Evolutionary conservation across 495 filamentous ascomycete genomes (phyloP), one percentile per base, ranked within the genome.

Genomic region (Beverwykella pulmonaria): DNA sequence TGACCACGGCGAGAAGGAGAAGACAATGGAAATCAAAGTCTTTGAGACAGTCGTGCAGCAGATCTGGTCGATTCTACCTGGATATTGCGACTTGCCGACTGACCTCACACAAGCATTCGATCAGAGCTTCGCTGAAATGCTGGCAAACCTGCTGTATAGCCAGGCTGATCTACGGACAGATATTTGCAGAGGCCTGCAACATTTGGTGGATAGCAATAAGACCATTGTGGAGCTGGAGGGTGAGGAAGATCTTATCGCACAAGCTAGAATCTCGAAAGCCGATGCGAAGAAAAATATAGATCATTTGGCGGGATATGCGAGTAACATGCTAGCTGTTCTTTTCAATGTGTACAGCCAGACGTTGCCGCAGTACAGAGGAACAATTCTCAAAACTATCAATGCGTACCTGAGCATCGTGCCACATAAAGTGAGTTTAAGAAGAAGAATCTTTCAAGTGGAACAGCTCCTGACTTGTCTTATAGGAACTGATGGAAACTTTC

Each of bases 301-400:
- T 23, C 88, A 96, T 75, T 81, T 98, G 10, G 85, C 90, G 4
- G 73, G 75, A 3, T 92, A 95, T 75, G 84, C 93, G 8, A 87
- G 89, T 53, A 97, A 98, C 66, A 74, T 98, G 69, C 83, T 98
- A 27, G 92, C 94, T 1, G 94, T 98, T 1, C 82, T 98, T 44
- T 98, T 98, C 82, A 98, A 98, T 73, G 93, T 98, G 26, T 98
- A 98, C 79, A 95, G 89, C 73, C 88, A 95, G 73, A 98, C 95
- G 1, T 81, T 98, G 22, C 94, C 95, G 1, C 92, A 97, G 74
- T 92, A 91, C 74, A 83, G 94, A 65, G 92, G 92, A 1, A 90
- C 87, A 34, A 93, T 98, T 55, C 81, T 98, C 25, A 87, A 91
- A 72, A 97, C 92, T 70, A 93, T 98, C 78, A 96, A 97, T 78